A percentile compares a stretch with the other conserved stretches of the same genome.
phyloP scores from a whole-genome alignment of 305 asterid genomes.

The Salvia sclarea region DNA sequence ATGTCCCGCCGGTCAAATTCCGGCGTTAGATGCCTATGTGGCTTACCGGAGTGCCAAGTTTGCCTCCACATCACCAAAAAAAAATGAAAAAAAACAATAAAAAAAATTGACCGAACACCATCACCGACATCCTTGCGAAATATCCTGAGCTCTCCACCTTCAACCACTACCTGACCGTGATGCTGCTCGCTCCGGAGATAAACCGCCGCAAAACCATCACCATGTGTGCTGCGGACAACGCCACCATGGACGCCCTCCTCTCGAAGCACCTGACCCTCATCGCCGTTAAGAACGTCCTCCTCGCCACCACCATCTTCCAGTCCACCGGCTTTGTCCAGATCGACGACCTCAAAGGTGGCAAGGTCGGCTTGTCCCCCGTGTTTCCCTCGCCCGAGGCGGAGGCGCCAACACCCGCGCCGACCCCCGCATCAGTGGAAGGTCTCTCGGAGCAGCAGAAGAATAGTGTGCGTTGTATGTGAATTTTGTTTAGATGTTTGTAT shows the following conservation, averaged over 20 bases:
- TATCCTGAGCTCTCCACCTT: conserved; percentile 61
- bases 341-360: conserved; percentile 69
- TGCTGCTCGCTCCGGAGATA: conserved; percentile 76
- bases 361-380: conserved; percentile 66
- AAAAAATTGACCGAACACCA: no score
- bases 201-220: conserved; percentile 74
- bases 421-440: no score
- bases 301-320: conserved; percentile 77
- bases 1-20: no score
- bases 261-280: conserved; percentile 51
- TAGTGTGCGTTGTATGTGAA: no score
- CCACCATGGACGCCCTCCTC: conserved; percentile 74
- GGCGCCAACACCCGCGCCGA: conserved; percentile 80
- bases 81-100: no score
- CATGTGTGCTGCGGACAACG: conserved; percentile 70
- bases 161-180: conserved; percentile 62
- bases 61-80: no score
- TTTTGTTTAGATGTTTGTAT: no score
- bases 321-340: conserved; percentile 87
- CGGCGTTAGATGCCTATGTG: no score
- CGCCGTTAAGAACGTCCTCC: conserved; percentile 57
- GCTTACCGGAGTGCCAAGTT: no score
- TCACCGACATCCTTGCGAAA: conserved; percentile 60
- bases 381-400: conserved; percentile 68
- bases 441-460: no score